phyloP scores from a whole-genome alignment of 2,329 filamentous ascomycete genomes.

The Nemania diffusa region DNA sequence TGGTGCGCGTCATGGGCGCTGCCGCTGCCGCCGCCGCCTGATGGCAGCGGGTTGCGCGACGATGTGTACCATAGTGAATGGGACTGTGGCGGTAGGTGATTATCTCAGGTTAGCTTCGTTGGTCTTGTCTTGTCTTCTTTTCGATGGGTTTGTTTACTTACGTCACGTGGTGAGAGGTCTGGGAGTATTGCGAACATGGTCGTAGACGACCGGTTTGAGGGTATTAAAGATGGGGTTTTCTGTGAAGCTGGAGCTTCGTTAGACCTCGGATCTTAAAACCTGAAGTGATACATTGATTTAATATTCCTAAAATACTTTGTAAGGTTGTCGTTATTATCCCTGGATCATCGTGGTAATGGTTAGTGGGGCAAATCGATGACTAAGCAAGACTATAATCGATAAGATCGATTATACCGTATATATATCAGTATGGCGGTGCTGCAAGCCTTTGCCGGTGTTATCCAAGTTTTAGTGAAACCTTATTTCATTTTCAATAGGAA shows the following conservation, averaged over 20 bases:
- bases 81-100: conserved; percentile 59
- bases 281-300: conserved; percentile 3
- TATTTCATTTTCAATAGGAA: not conserved
- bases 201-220: not conserved
- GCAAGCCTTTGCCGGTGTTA: not conserved
- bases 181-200: conserved; percentile 72
- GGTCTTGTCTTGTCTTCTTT: not conserved
- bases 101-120: conserved; percentile 8
- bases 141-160: conserved; percentile 53
- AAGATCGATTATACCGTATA: conserved; percentile 18
- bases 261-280: not conserved
- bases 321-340: not conserved
- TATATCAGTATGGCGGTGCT: too few species aligned
- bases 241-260: not conserved
- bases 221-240: not conserved
- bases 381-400: conserved; percentile 30
- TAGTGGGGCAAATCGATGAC: conserved; percentile 34
- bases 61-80: conserved; percentile 80
- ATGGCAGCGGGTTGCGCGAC: conserved; percentile 61
- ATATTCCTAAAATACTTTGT: not conserved
- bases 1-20: conserved; percentile 49
- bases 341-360: not conserved
- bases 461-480: not conserved
- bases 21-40: conserved; percentile 43
- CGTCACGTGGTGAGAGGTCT: conserved; percentile 75